Conservation (phyloP, 768 basidiomycete genomes). For the Rubroboletus pulcherrimus region DNA sequence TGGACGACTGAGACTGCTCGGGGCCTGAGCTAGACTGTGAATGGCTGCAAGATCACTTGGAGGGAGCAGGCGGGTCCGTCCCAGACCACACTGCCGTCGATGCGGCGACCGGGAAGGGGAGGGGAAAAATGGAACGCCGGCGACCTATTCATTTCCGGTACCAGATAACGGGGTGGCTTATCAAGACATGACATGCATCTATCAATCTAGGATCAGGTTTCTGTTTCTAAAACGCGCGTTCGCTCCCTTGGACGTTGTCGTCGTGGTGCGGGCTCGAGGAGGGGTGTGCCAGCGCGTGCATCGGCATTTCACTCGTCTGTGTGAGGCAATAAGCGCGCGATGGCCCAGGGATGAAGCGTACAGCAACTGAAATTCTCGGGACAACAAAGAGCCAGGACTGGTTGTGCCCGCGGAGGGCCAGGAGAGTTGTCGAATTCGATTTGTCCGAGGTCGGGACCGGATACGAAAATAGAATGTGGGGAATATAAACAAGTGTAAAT, state of each 20-base stretch:
- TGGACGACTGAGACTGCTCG: not conserved
- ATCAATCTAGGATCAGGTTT: not conserved
- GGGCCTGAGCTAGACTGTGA: not conserved
- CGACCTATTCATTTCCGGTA: not conserved
- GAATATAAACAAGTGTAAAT: conserved; percentile 16
- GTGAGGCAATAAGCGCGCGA: not conserved
- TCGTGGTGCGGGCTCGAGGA: too few relatives aligned
- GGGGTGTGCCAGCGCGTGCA: not conserved
- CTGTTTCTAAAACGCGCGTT: not conserved
- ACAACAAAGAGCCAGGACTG: not conserved
- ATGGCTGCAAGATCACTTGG: not conserved
- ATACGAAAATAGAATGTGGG: conserved; percentile 20
- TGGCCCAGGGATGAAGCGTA: too few relatives aligned
- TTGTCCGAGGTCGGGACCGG: conserved; percentile 16
- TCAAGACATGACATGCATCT: not conserved
- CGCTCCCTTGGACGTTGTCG: not conserved
- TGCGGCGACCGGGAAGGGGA: not conserved
- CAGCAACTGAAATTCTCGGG: not conserved
- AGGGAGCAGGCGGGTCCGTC: not conserved
- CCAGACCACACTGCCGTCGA: not conserved
- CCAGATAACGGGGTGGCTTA: conserved; percentile 1
- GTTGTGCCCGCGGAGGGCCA: not conserved
- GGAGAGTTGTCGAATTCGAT: conserved; percentile 8
- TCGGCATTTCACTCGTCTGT: not conserved
- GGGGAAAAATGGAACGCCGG: not conserved